Evolutionary conservation across 2,329 filamentous ascomycete species (phyloP).

Genomic region (Botrytis tulipae): DNA sequence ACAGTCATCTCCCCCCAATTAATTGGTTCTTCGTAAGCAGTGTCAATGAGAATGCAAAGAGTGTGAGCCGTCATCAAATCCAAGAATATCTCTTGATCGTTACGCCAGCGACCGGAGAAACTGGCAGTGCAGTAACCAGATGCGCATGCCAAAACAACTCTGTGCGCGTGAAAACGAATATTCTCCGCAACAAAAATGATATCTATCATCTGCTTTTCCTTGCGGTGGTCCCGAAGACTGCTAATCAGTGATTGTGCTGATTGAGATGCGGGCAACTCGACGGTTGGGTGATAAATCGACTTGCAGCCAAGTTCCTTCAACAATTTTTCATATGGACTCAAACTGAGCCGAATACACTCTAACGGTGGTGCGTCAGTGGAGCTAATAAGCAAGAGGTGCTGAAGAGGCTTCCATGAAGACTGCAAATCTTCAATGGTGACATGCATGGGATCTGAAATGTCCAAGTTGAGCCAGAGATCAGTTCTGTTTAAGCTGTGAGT

Average conservation of each 20-base stretch:
- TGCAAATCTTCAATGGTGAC: slow-evolving; percentile 24
- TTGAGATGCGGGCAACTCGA: slow-evolving; percentile 16
- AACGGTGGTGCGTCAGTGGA: slow-evolving; percentile 30
- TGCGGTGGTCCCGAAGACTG: slow-evolving; percentile 8
- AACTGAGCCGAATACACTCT: slow-evolving; percentile 27
- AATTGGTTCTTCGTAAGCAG: slow-evolving; percentile 8
- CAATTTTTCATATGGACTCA: slow-evolving; percentile 31
- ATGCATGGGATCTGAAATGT: not conserved
- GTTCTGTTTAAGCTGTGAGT: not conserved
- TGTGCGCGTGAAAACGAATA: slow-evolving; percentile 1
- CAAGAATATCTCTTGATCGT: not conserved
- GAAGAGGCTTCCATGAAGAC: slow-evolving; percentile 27
- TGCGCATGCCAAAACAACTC: not conserved
- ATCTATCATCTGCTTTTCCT: slow-evolving; percentile 7
- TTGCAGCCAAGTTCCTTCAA: slow-evolving; percentile 29
- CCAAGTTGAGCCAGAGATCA: slow-evolving; percentile 30
- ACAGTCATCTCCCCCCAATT: slow-evolving; percentile 22
- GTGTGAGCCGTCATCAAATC: not conserved
- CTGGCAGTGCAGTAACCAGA: not conserved
- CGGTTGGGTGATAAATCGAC: slow-evolving; percentile 29
- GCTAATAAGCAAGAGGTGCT: slow-evolving; percentile 31
- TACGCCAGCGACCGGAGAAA: slow-evolving; percentile 3
- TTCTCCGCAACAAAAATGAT: not conserved
- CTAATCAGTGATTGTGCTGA: slow-evolving; percentile 14
- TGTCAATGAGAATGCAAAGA: not conserved